Percentiles rank a stretch among this genome's conserved stretches.
Conservation (phyloP, 192 early-diverging fungal genomes). For the Spinellus fusiger region DNA sequence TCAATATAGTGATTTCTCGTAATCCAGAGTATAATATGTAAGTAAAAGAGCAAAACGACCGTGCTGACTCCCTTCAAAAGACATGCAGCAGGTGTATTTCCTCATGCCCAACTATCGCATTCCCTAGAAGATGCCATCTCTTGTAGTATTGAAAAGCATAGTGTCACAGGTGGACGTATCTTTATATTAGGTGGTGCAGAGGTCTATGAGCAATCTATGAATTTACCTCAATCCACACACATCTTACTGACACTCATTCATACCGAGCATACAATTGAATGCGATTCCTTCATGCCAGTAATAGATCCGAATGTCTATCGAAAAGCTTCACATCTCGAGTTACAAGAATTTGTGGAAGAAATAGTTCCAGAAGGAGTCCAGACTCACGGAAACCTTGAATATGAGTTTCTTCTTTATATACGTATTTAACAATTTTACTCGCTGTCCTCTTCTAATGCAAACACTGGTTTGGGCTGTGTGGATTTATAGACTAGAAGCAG, state of each 20-base stretch:
- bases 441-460: conserved; percentile 2
- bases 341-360: conserved; percentile 39
- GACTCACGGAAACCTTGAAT: conserved; percentile 46
- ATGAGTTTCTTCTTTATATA: conserved; percentile 50
- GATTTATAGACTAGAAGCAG: conserved; percentile 10
- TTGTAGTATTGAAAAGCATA: conserved; percentile 28
- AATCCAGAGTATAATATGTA: conserved; percentile 37
- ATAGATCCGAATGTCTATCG: conserved; percentile 32
- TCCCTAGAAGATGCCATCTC: conserved; percentile 5
- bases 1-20: conserved; percentile 81
- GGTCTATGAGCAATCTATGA: conserved; percentile 66
- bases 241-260: conserved; percentile 69
- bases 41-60: too few relatives aligned
- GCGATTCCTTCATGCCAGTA: conserved; percentile 72
- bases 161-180: conserved; percentile 36
- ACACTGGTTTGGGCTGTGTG: conserved; percentile 14
- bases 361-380: conserved; percentile 36
- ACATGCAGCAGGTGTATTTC: not conserved
- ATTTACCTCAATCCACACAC: conserved; percentile 42
- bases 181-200: conserved; percentile 75
- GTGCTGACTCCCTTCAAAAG: not conserved
- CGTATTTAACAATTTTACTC: conserved; percentile 7
- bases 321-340: conserved; percentile 36
- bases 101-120: not conserved
- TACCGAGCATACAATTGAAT: conserved; percentile 40